Evolutionary conservation across 2,329 filamentous ascomycete species (phyloP).

Genomic region (Apiospora koreana): DNA sequence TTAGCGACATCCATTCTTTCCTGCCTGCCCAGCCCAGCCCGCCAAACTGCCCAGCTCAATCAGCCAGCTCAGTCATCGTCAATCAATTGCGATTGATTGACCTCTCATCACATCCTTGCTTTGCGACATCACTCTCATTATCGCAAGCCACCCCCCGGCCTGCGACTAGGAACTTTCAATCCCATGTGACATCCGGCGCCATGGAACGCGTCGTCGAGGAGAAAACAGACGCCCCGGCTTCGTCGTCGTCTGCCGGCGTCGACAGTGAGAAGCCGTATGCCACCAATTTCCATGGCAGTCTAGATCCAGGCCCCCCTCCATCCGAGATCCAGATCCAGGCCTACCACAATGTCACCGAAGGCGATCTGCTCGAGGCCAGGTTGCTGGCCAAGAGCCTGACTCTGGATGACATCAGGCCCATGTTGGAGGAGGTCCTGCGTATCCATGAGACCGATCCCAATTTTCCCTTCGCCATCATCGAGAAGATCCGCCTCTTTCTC

Average conservation of each 20-base stretch:
- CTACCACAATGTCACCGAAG: conserved; percentile 27
- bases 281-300: neutral
- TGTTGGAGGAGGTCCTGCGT: conserved; percentile 39
- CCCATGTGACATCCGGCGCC: neutral
- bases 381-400: conserved; percentile 23
- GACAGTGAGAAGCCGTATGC: conserved; percentile 1
- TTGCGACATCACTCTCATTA: neutral
- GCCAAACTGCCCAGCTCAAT: too few relatives aligned
- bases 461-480: conserved; percentile 43
- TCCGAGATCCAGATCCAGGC: neutral
- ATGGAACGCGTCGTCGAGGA: conserved; percentile 9
- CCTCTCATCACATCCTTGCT: neutral
- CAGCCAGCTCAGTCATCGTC: neutral
- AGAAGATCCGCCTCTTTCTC: conserved; percentile 43
- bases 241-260: conserved; percentile 1
- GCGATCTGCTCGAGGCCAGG: conserved; percentile 26
- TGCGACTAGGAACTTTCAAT: neutral
- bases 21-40: too few relatives aligned
- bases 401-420: conserved; percentile 25
- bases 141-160: conserved; percentile 7
- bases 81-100: conserved; percentile 1
- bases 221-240: neutral
- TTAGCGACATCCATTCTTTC: conserved; percentile 8
- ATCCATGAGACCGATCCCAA: conserved; percentile 49
- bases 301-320: neutral